phyloP scores from a whole-genome alignment of 2,329 filamentous ascomycete species.

The Colletotrichum sojae region DNA sequence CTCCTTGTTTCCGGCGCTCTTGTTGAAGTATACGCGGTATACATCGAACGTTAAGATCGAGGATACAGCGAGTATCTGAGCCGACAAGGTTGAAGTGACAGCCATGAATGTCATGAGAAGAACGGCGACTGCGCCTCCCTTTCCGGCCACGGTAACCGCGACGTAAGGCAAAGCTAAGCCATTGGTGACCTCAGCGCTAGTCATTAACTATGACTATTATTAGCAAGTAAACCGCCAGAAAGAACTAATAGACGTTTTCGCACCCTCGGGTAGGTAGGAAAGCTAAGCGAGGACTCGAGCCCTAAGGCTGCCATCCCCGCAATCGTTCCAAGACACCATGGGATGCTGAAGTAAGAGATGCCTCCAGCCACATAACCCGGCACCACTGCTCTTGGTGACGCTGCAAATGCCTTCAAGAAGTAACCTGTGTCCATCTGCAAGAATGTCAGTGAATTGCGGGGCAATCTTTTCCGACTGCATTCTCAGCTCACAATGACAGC shows the following conservation, averaged over 20 bases:
- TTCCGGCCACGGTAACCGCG: conserved; percentile 77
- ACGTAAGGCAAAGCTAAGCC: conserved; percentile 80
- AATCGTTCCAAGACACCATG: conserved; percentile 66
- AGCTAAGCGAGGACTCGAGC: conserved; percentile 61
- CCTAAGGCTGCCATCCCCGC: conserved; percentile 64
- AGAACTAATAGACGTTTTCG: not conserved
- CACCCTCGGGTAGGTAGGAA: conserved; percentile 66
- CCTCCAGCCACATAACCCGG: conserved; percentile 66
- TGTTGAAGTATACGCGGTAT: conserved; percentile 65
- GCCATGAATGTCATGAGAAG: conserved; percentile 83
- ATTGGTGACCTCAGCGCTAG: conserved; percentile 72
- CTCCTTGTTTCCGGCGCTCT: conserved; percentile 59
- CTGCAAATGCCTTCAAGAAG: conserved; percentile 67
- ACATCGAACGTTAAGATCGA: conserved; percentile 69
- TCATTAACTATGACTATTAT: conserved; percentile 58
- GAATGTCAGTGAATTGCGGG: not conserved
- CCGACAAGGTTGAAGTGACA: conserved; percentile 72
- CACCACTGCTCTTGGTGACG: conserved; percentile 60
- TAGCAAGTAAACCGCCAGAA: not conserved
- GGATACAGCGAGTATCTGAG: conserved; percentile 67
- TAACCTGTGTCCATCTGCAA: conserved; percentile 59
- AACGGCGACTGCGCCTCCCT: conserved; percentile 78
- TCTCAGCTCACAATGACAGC: conserved; percentile 11
- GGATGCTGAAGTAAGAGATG: conserved; percentile 68
- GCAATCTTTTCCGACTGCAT: not conserved